A percentile compares a stretch with the other conserved stretches of the same genome.
phyloP scores from a whole-genome alignment of 441 rosid genomes.

The Geranium incanum region DNA sequence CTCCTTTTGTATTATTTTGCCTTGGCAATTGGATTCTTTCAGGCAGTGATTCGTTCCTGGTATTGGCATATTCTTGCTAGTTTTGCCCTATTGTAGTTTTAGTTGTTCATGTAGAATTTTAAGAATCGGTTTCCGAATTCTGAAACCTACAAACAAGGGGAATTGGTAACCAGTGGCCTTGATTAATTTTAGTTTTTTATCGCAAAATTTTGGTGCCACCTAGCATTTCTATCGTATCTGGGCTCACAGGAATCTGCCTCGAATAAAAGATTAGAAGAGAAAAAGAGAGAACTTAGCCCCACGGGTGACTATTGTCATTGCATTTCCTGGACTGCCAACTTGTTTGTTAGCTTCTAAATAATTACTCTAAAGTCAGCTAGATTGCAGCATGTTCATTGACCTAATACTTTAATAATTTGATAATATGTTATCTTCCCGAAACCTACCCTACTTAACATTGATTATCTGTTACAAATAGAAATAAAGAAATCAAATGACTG shows the following conservation, averaged over 20 bases:
- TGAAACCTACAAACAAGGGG: neutral
- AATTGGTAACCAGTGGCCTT: neutral
- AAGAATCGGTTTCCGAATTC: neutral
- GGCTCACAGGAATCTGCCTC: neutral
- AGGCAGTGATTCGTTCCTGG: neutral
- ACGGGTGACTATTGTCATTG: neutral
- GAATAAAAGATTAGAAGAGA: too few species aligned
- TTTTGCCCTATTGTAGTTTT: neutral
- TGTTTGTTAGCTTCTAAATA: neutral
- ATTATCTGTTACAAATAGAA: neutral
- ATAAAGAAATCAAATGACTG: neutral
- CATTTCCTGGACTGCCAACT: neutral
- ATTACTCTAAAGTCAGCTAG: too few species aligned
- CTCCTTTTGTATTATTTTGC: neutral
- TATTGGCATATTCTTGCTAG: neutral
- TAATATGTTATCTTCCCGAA: neutral
- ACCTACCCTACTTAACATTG: neutral
- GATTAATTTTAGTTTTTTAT: neutral
- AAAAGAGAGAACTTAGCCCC: neutral
- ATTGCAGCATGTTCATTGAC: neutral
- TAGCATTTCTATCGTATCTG: neutral
- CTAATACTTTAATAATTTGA: neutral
- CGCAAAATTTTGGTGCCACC: neutral
- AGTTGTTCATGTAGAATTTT: neutral
- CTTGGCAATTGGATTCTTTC: neutral